phyloP scores from a whole-genome alignment of 2,329 filamentous ascomycete species.

The Lomentospora prolificans region DNA sequence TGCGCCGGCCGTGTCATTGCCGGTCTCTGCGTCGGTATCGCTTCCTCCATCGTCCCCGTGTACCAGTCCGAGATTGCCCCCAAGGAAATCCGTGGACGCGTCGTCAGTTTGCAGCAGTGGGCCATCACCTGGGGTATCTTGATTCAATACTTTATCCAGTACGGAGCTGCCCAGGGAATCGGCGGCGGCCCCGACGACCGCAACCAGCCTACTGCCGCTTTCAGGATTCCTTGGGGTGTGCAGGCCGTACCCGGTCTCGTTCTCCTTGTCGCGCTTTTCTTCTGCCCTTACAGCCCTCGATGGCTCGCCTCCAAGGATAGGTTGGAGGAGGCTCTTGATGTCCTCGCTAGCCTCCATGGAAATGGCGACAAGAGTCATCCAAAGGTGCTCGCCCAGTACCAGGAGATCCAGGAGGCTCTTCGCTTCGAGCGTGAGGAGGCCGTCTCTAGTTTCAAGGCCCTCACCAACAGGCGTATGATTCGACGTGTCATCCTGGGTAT shows the following conservation, averaged over 20 bases:
- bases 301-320: conserved; percentile 61
- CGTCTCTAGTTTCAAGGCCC: conserved; percentile 35
- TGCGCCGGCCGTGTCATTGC: conserved; percentile 62
- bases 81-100: conserved; percentile 46
- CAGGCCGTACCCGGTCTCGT: conserved; percentile 46
- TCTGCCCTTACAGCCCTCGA: conserved; percentile 55
- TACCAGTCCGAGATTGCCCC: conserved; percentile 60
- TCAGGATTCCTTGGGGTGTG: conserved; percentile 52
- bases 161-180: conserved; percentile 44
- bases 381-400: conserved; percentile 52
- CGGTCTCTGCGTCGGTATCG: conserved; percentile 65
- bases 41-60: conserved; percentile 59
- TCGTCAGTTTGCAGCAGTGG: conserved; percentile 57
- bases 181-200: conserved; percentile 39
- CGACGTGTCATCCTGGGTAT: conserved; percentile 49
- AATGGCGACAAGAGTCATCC: conserved; percentile 44
- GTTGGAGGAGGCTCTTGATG: conserved; percentile 53
- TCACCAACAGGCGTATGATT: conserved; percentile 40
- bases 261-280: conserved; percentile 46
- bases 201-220: conserved; percentile 41
- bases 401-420: conserved; percentile 48
- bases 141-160: conserved; percentile 58
- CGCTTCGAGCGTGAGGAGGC: conserved; percentile 43
- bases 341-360: conserved; percentile 50
- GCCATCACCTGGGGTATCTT: conserved; percentile 62